These are phyloP conservation scores for Xerocomus minutiporus DNA, from an alignment of 1,284 basidiomycete genomes.

Conservation along the genomic window DNA sequence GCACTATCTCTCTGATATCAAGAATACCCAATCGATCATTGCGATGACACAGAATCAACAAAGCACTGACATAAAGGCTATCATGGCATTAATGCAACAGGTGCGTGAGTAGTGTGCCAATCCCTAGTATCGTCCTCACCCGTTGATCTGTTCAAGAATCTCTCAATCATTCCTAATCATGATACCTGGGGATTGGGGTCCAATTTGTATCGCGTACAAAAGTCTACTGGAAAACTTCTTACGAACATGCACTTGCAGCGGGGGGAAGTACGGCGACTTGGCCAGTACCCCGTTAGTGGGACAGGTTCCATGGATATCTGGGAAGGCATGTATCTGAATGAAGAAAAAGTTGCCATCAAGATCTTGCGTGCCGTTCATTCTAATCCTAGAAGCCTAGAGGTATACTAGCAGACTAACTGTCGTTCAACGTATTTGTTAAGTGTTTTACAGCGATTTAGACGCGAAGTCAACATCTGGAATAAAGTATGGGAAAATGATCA, in stretches of 20 bases:
- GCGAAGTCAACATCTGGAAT: conserved; percentile 54
- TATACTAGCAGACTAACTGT: conserved; percentile 19
- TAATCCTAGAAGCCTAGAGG: conserved; percentile 40
- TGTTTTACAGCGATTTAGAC: conserved; percentile 41
- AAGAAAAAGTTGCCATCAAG: conserved; percentile 54
- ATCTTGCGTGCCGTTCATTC: conserved; percentile 47
- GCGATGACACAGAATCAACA: conserved; percentile 32
- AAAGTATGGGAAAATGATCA: conserved; percentile 49
- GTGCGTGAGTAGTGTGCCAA: conserved; percentile 23
- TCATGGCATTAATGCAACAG: conserved; percentile 46
- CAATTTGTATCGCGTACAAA: conserved; percentile 48
- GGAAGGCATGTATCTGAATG: conserved; percentile 49
- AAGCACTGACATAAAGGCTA: conserved; percentile 31
- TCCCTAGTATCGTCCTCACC: background rate
- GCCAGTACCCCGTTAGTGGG: conserved; percentile 46
- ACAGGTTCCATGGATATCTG: conserved; percentile 49
- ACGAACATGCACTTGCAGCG: conserved; percentile 45
- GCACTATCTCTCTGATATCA: conserved; percentile 41
- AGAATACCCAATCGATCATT: conserved; percentile 37
- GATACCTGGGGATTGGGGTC: conserved; percentile 41
- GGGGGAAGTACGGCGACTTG: conserved; percentile 48
- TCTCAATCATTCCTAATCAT: conserved; percentile 29
- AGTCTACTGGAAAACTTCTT: conserved; percentile 40
- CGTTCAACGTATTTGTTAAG: conserved; percentile 1
- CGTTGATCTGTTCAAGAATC: conserved; percentile 19